A percentile compares a stretch with the other conserved stretches of the same genome.
phyloP scores from a whole-genome alignment of 306 rosid genomes.

The Lathyrus aphaca region DNA sequence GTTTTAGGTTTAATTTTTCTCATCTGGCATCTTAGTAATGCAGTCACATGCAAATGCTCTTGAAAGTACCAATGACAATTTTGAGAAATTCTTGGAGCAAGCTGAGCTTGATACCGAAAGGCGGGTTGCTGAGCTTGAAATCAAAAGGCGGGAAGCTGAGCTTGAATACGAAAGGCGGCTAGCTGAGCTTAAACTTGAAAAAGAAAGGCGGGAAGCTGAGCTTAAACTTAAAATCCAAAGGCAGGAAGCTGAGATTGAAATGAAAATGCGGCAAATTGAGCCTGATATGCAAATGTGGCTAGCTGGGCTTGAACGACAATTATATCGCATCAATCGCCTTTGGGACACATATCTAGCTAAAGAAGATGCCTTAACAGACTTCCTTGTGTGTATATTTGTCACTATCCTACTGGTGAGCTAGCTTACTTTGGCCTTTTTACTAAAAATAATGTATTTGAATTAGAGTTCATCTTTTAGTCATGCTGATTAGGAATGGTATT shows the following conservation, averaged over 20 bases:
- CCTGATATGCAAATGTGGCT: too few relatives aligned
- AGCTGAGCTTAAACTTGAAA: too few relatives aligned
- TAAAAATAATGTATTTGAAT: conserved; percentile 22
- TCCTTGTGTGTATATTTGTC: conserved; percentile 95
- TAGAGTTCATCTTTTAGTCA: conserved; percentile 18
- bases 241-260: too few relatives aligned
- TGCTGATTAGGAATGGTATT: conserved; percentile 7
- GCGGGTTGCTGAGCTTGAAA: too few relatives aligned
- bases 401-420: conserved; percentile 93
- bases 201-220: too few relatives aligned
- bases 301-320: too few relatives aligned
- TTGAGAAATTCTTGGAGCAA: conserved; percentile 95
- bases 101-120: conserved; percentile 90
- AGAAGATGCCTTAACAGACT: conserved; percentile 96
- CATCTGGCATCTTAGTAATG: conserved; percentile 46
- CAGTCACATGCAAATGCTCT: conserved; percentile 97
- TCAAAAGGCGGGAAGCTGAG: too few relatives aligned
- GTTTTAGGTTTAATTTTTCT: conserved; percentile 32
- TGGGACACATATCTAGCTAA: conserved; percentile 99
- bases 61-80: conserved; percentile 84
- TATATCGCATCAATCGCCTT: conserved; percentile 83
- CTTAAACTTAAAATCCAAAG: too few relatives aligned
- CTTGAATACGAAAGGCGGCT: too few relatives aligned
- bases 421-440: conserved; percentile 17
- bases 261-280: too few relatives aligned